Conservation (phyloP, 108 stramenopile species). For the Chaetoceros muelleri region DNA sequence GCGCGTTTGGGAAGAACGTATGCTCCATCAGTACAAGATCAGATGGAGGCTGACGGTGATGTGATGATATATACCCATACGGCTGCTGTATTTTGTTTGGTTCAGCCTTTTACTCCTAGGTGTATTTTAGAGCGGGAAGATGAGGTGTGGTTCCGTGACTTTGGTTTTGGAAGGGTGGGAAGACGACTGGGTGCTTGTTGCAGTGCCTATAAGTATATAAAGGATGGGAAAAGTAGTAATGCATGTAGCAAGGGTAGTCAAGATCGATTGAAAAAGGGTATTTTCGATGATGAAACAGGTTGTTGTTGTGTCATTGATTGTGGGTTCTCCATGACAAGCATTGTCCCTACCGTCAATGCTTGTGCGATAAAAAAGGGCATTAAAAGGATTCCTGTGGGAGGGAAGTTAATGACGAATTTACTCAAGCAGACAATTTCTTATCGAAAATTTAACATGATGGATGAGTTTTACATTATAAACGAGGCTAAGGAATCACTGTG, state of each 20-base stretch:
- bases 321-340: conserved; percentile 83
- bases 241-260: not conserved
- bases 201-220: not conserved
- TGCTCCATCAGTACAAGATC: not conserved
- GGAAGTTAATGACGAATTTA: conserved; percentile 85
- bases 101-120: conserved; percentile 36
- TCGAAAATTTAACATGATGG: conserved; percentile 96
- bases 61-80: conserved; percentile 3
- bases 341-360: conserved; percentile 62
- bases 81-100: conserved; percentile 25
- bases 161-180: conserved; percentile 37
- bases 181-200: conserved; percentile 5
- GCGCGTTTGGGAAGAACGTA: not conserved
- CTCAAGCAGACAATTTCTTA: conserved; percentile 87
- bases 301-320: conserved; percentile 82
- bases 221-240: not conserved
- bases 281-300: conserved; percentile 33
- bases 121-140: conserved; percentile 32
- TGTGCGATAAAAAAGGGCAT: conserved; percentile 33
- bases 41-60: no score
- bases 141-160: conserved; percentile 42
- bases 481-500: conserved; percentile 58
- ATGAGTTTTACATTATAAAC: conserved; percentile 80
- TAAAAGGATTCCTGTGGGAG: conserved; percentile 82
- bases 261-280: conserved; percentile 2